phyloP scores from a whole-genome alignment of 2,329 filamentous ascomycete genomes.

The Dichotomopilus funicola region DNA sequence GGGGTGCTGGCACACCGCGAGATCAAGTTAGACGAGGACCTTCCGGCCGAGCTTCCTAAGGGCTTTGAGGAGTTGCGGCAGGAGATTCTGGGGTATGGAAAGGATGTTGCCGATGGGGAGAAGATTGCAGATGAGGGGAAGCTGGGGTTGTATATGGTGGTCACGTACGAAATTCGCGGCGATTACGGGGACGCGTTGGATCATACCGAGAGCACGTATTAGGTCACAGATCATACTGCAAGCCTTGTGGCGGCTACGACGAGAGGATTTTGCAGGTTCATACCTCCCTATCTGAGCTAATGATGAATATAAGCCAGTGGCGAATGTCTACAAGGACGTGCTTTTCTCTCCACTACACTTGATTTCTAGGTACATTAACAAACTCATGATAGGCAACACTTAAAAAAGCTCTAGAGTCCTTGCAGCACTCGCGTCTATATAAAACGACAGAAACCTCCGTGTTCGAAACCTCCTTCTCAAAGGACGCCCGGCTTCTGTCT shows the following conservation, averaged over 20 bases:
- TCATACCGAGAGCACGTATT: neutral
- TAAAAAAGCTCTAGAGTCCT: no score
- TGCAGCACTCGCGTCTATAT: no score
- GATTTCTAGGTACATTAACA: no score
- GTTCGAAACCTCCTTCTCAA: no score
- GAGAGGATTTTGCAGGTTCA: neutral
- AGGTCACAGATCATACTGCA: neutral
- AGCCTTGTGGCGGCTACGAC: neutral
- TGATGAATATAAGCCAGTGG: no score
- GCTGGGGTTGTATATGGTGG: constrained; percentile 1
- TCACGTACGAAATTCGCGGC: constrained; percentile 1
- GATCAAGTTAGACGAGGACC: neutral
- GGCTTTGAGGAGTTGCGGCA: constrained; percentile 4
- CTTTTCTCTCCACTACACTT: no score
- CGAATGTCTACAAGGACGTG: no score
- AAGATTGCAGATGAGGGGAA: constrained; percentile 6
- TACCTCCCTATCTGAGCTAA: no score
- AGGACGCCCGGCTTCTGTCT: no score
- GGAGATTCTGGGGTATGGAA: neutral
- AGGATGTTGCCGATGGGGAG: neutral
- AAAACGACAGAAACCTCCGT: no score
- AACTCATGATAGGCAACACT: no score
- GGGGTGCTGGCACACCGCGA: neutral
- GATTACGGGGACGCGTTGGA: neutral
- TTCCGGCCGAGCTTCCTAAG: neutral